Conservation (phyloP, 768 basidiomycete genomes). For the Amanita pseudoporphyria region DNA sequence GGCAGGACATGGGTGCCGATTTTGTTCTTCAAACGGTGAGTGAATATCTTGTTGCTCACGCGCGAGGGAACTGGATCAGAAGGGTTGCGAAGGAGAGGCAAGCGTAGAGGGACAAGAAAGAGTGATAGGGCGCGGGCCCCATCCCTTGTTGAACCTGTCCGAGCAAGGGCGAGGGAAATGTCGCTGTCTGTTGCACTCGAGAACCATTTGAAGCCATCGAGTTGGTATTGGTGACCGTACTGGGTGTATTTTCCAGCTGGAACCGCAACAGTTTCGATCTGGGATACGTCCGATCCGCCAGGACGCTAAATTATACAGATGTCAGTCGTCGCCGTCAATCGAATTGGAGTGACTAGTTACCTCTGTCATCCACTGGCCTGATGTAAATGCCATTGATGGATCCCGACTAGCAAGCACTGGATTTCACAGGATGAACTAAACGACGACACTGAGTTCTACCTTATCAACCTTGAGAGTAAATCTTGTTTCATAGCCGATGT, state of each 20-base stretch:
- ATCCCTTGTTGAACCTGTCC: constrained; percentile 44
- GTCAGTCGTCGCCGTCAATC: constrained; percentile 22
- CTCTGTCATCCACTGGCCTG: constrained; percentile 85
- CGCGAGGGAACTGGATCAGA: constrained; percentile 31
- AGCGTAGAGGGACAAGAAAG: constrained; percentile 59
- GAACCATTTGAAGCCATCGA: constrained; percentile 79
- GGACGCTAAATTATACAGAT: constrained; percentile 34
- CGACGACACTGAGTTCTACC: constrained; percentile 25
- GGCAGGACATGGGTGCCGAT: constrained; percentile 67
- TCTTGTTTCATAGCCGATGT: constrained; percentile 49
- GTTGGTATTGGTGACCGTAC: constrained; percentile 42
- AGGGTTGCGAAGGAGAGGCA: constrained; percentile 39
- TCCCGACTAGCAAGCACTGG: constrained; percentile 37
- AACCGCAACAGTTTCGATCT: constrained; percentile 56
- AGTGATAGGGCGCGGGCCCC: constrained; percentile 66
- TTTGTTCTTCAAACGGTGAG: constrained; percentile 74
- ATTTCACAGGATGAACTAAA: background rate
- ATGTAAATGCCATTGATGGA: constrained; percentile 50
- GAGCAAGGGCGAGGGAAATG: constrained; percentile 62
- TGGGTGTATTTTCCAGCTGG: constrained; percentile 22
- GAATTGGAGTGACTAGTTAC: constrained; percentile 26
- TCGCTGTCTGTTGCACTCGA: constrained; percentile 76
- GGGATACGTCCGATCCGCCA: constrained; percentile 68
- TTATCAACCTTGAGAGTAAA: constrained; percentile 48
- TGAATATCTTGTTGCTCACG: constrained; percentile 52